Evolutionary conservation across 495 filamentous ascomycete species (phyloP), one percentile per base, ranked within the genome.

Genomic region (Pyrenopolyporus hunteri): DNA sequence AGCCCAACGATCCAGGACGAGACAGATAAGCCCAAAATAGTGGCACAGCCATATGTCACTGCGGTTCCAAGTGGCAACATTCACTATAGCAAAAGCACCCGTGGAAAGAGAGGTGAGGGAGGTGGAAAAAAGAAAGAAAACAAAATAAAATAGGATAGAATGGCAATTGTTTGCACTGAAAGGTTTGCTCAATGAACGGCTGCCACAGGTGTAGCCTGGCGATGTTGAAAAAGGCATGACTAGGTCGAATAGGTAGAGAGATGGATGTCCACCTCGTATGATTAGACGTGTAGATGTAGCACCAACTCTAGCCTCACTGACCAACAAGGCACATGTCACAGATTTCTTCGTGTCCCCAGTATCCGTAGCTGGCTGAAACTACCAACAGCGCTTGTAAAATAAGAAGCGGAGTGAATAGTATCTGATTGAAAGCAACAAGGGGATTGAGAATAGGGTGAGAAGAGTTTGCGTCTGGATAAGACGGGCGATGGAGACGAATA

Each of bases 1-100:
- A 66, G 63, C 63, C 63, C 63, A 66, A 66, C 57, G 51, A 26
- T 36, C 63, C 63, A 66, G 46, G 63, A 52, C 17, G 52, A 66
- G 51, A 48, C 63, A 60, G 52, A 61, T 61, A 66, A 57, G 63
- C 57, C 57, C 45, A 49, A 59, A 57, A 61, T 57, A 35, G 50
- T 61, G 57, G 63, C 52, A 66, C 63, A 14, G 51, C 40, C 45
- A 16, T 55, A 59, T 59, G 35, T 56, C 36, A 65, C 50, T 39
- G 39, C 57, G 31, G 35, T 40, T 35, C 53, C 39, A 14, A 33
- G 62, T 65, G 62, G 62, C 61, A 42, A 54, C 19, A 43, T 49
- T 64, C 54, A 33, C 49, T 7, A 26, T 61, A 26, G 51, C 57
- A 57, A 42, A 23, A n/a, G n/a, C 31, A 46, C 47, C 32, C 10